Base-by-base conservation (phyloP, 2,329 filamentous ascomycete species). In the Colletotrichum sp. region DNA sequence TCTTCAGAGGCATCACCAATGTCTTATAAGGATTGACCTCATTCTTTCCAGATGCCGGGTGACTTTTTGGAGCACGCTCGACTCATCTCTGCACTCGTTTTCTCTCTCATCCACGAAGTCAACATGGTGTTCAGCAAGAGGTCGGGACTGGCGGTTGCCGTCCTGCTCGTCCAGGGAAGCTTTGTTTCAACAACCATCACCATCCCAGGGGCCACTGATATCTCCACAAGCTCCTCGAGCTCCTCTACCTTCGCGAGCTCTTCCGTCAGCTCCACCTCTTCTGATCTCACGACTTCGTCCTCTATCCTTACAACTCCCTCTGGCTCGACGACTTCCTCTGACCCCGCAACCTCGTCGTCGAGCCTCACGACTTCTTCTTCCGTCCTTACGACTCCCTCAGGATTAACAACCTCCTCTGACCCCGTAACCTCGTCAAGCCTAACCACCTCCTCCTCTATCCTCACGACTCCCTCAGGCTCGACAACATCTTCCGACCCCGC, bases 271-370 rank as follows among this genome's bases (percentile, higher is more conserved):
- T 49, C 39, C 39, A 49, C 39, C 39, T 49, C 39, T n/a, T 49
- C 39, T 49, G 39, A 49, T 49, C 18, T 49, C 39, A n/a, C 39
- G 5, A 49, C 39, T 7, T 49, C 39, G 3, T 49, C 18, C 39
- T 49, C 39, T 49, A n/a, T 49, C 1, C 39, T 49, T 7, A 4
- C 18, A 9, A 12, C 39, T 12, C 18, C 18, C 18, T 49, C 39
- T 4, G 9, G 39, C 39, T 49, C 18, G 0, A 49, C 18, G 3
- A 49, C 39, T 12, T 49, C 39, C 3, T 49, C 39, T 3, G 18
- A 49, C 18, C 18, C 9, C 5, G 39, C 1, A 0, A 44, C 39
- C 39, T 44, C 36, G 16, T 36, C 34, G 0, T 0, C 1, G 36
- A 39, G 36, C 36, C 36, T 39, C 8, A 9, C 36, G 36, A 39